Percentiles rank a stretch among this genome's conserved stretches.
Evolutionary conservation across 2,329 filamentous ascomycete genomes (phyloP).

Genomic region (Graphilbum sp.): DNA sequence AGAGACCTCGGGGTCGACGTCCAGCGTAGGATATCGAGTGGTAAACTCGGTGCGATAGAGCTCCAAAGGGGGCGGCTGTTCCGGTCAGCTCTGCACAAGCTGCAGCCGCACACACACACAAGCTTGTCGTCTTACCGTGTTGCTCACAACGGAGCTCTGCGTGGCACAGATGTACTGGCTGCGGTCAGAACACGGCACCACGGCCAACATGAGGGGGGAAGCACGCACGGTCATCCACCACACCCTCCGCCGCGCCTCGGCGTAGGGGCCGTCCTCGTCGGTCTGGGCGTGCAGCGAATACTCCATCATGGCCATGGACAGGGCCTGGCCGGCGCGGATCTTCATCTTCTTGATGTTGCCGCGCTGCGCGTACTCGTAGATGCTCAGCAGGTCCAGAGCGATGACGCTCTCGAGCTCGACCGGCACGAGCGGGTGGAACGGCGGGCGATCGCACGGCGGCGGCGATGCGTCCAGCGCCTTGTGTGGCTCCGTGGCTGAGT

Average conservation of each 20-base stretch:
- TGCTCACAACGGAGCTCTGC: slow-evolving; percentile 34
- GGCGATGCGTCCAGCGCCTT: slow-evolving; percentile 22
- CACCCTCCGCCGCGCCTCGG: slow-evolving; percentile 27
- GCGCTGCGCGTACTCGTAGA: slow-evolving; percentile 36
- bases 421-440: slow-evolving; percentile 27
- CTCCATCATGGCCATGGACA: slow-evolving; percentile 30
- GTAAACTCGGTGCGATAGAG: slow-evolving; percentile 21
- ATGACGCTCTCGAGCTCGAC: slow-evolving; percentile 30
- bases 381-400: slow-evolving; percentile 28
- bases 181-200: neutral
- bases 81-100: too few species aligned
- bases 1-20: slow-evolving; percentile 25
- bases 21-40: slow-evolving; percentile 23
- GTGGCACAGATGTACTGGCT: slow-evolving; percentile 34
- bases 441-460: slow-evolving; percentile 14
- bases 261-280: slow-evolving; percentile 23
- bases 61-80: slow-evolving; percentile 8
- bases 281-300: slow-evolving; percentile 23
- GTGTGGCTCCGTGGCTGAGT: slow-evolving; percentile 26
- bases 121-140: slow-evolving; percentile 26
- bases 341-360: slow-evolving; percentile 36
- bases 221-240: slow-evolving; percentile 35
- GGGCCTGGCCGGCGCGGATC: slow-evolving; percentile 27
- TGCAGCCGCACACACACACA: too few species aligned
- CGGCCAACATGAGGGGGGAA: neutral